Evolutionary conservation across 306 rosid genomes (phyloP).

Genomic region (Quercus robur): DNA sequence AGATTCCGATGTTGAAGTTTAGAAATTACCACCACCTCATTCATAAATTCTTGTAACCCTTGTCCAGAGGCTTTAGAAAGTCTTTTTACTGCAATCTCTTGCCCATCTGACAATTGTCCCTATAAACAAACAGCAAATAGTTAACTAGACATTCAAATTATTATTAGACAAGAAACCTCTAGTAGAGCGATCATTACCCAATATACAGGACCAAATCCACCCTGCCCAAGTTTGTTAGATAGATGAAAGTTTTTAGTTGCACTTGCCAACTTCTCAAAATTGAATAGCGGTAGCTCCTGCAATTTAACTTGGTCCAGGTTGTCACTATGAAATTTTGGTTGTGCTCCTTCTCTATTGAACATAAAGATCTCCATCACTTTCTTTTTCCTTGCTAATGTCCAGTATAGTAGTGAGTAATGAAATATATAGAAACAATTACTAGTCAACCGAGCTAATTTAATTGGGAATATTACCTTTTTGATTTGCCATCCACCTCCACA

Average conservation of each 20-base stretch:
- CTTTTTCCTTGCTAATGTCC: not conserved
- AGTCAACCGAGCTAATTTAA: not conserved
- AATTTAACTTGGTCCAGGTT: conserved; percentile 12
- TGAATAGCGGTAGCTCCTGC: conserved; percentile 23
- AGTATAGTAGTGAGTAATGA: not conserved
- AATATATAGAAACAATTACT: not conserved
- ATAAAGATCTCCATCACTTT: too few relatives aligned
- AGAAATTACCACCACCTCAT: conserved; percentile 41
- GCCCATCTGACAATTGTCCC: conserved; percentile 36
- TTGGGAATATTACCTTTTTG: not conserved
- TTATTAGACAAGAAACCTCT: not conserved
- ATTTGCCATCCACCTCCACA: conserved; percentile 10
- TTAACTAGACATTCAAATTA: not conserved
- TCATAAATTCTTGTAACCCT: conserved; percentile 45
- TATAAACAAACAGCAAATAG: not conserved
- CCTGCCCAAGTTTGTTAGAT: conserved; percentile 28
- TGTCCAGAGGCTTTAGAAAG: conserved; percentile 39
- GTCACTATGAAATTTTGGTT: not conserved
- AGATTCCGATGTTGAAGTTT: conserved; percentile 54
- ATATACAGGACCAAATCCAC: conserved; percentile 32
- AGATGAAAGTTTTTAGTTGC: conserved; percentile 27
- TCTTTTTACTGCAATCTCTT: conserved; percentile 44
- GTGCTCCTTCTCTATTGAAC: not conserved
- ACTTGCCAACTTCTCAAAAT: conserved; percentile 7
- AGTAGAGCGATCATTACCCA: conserved; percentile 13